phyloP scores from a whole-genome alignment of 1,284 basidiomycete species.

The Amylostereum areolatum region DNA sequence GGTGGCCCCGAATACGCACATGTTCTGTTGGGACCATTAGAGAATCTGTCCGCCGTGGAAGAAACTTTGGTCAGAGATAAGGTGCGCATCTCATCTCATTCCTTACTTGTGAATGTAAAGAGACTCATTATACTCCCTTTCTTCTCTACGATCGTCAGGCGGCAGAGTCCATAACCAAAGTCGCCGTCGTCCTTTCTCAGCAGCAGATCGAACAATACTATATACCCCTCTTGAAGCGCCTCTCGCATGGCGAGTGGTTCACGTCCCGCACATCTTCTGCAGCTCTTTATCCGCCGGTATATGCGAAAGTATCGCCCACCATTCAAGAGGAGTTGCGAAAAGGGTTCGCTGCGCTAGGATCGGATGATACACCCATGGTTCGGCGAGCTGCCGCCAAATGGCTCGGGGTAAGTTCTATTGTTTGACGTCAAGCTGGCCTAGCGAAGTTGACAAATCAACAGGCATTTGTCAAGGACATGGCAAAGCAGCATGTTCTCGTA shows the following conservation, averaged over 20 bases:
- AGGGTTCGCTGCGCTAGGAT: slow-evolving; percentile 78
- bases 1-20: slow-evolving; percentile 90
- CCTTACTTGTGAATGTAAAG: background rate
- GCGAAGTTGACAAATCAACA: slow-evolving; percentile 25
- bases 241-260: slow-evolving; percentile 97
- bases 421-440: slow-evolving; percentile 1
- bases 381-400: slow-evolving; percentile 94
- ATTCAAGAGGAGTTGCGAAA: slow-evolving; percentile 89
- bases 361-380: slow-evolving; percentile 99
- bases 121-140: background rate
- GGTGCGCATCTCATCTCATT: slow-evolving; percentile 39
- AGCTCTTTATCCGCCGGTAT: slow-evolving; percentile 91
- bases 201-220: slow-evolving; percentile 88
- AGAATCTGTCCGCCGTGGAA: slow-evolving; percentile 95
- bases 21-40: slow-evolving; percentile 86
- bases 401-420: slow-evolving; percentile 70
- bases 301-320: slow-evolving; percentile 67
- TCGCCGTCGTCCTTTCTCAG: slow-evolving; percentile 75
- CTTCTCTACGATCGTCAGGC: slow-evolving; percentile 48
- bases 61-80: slow-evolving; percentile 99
- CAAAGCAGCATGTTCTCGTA: slow-evolving; percentile 75
- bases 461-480: slow-evolving; percentile 74
- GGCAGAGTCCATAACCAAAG: slow-evolving; percentile 93
- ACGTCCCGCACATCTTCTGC: slow-evolving; percentile 97
- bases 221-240: slow-evolving; percentile 86